Base-by-base conservation (phyloP, 768 basidiomycete species). In the Agrocybe pediades region DNA sequence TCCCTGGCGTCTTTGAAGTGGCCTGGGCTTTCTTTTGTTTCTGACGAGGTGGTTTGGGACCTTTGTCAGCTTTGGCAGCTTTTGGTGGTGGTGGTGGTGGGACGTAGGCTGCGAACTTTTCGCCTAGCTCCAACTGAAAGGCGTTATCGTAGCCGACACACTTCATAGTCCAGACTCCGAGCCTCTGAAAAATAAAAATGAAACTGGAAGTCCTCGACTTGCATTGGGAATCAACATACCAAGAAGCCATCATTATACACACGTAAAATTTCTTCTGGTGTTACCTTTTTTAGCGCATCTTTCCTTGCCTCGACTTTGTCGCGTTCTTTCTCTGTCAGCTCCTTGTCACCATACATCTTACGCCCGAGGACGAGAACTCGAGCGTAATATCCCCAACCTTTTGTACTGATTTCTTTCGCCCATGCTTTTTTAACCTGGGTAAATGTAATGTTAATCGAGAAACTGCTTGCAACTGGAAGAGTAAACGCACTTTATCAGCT, bases 211-310 rank as follows among this genome's bases (percentile, higher is more conserved):
- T 25, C 27, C 5, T 19, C 17, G 6, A 23, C n/a, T 27, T 24
- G 3, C n/a, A 41, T 19, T 19, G 43, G 41, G 1, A 3, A 44
- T 19, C n/a, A 49, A 40, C 51, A 17, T 26, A 75, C 75, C 57
- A 73, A 70, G 23, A 69, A 55, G n/a, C 72, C 73, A 1, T 41
- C 30, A 2, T 63, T 40, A 21, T 72, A 71, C 0, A 68, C 71
- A 2, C 49, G 46, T 8, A 45, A 21, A 17, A 75, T 60, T 11
- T 73, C 66, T 4, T 64, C 67, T 4, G 50, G 25, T 1, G 63
- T 66, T 4, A 68, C 57, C 2, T 49, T 13, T n/a, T 47, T 43
- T 41, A 56, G 65, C n/a, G 46, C 50, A 42, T 17, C 23, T 8
- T 46, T 53, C 9, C 43, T 15, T 0, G 40, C 6, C n/a, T 56